Evolutionary conservation across 2,329 filamentous ascomycete genomes (phyloP).

Genomic region (Neoascochyta sp.): DNA sequence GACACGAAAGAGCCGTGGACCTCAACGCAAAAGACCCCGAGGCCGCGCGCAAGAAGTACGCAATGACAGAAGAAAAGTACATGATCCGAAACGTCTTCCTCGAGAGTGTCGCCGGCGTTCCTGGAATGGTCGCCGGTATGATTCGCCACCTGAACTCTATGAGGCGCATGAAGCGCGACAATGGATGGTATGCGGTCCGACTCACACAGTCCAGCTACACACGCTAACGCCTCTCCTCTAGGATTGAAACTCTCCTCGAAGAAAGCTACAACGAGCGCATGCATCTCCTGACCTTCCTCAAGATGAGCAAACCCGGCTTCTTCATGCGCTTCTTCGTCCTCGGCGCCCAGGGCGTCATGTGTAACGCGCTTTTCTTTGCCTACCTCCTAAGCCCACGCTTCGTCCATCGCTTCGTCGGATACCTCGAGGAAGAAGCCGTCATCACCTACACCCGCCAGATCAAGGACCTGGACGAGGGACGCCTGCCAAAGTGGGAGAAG

Average conservation of each 20-base stretch:
- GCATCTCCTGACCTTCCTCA: slow-evolving; percentile 89
- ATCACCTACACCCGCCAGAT: slow-evolving; percentile 91
- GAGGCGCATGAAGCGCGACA: slow-evolving; percentile 82
- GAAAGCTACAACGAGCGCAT: slow-evolving; percentile 92
- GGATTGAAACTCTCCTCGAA: slow-evolving; percentile 89
- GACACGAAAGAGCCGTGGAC: slow-evolving; percentile 58
- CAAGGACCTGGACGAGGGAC: slow-evolving; percentile 79
- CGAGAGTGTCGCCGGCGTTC: slow-evolving; percentile 90
- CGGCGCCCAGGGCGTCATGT: slow-evolving; percentile 89
- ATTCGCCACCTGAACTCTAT: slow-evolving; percentile 82
- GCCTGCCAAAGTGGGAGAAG: slow-evolving; percentile 74
- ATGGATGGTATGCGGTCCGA: slow-evolving; percentile 65
- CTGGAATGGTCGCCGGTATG: slow-evolving; percentile 96
- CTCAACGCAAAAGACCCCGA: slow-evolving; percentile 38
- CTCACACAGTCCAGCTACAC: no score
- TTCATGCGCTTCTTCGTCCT: slow-evolving; percentile 94
- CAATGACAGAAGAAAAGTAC: slow-evolving; percentile 83
- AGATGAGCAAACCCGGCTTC: slow-evolving; percentile 78
- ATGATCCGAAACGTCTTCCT: slow-evolving; percentile 87
- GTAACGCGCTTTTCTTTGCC: slow-evolving; percentile 85
- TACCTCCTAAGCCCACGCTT: slow-evolving; percentile 85
- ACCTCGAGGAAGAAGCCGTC: slow-evolving; percentile 95
- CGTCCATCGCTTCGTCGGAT: slow-evolving; percentile 93
- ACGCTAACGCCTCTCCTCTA: no score
- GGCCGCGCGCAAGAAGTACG: slow-evolving; percentile 60